These are phyloP conservation scores for Oryza australiensis DNA, from an alignment of 176 grass and related monocot species.

Conservation along the genomic window DNA sequence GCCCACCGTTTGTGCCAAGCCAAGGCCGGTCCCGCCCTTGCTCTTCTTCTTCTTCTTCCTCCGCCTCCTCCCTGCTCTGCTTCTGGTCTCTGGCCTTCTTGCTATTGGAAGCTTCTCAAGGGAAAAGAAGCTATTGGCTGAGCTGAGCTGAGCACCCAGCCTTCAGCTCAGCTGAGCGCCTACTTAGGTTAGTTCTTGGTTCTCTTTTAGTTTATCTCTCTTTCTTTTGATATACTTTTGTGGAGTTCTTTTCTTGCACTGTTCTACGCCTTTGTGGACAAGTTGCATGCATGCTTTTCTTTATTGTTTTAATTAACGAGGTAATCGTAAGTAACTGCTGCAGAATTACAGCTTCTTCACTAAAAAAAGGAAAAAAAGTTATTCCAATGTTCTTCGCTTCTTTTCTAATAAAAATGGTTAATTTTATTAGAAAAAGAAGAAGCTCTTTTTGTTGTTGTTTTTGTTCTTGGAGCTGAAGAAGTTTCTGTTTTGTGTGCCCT, in stretches of 20 bases:
- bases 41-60: not conserved
- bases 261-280: not conserved
- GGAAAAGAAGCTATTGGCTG: not conserved
- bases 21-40: not conserved
- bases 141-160: not conserved
- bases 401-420: no score
- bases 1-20: not conserved
- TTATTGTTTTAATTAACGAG: not conserved
- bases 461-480: not conserved
- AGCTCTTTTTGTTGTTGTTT: not conserved
- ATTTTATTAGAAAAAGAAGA: not conserved
- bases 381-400: no score
- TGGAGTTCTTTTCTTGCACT: not conserved
- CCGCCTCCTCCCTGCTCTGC: not conserved
- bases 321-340: not conserved
- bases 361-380: no score
- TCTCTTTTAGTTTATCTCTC: not conserved
- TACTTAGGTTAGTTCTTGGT: not conserved
- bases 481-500: not conserved
- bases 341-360: no score
- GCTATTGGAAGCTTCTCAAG: not conserved
- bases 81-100: not conserved
- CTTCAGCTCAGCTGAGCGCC: no score
- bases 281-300: not conserved
- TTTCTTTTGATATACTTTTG: not conserved